A percentile compares a stretch with the other conserved stretches of the same genome.
phyloP scores from a whole-genome alignment of 129 eudicot genomes.

The Glebionis coronaria region DNA sequence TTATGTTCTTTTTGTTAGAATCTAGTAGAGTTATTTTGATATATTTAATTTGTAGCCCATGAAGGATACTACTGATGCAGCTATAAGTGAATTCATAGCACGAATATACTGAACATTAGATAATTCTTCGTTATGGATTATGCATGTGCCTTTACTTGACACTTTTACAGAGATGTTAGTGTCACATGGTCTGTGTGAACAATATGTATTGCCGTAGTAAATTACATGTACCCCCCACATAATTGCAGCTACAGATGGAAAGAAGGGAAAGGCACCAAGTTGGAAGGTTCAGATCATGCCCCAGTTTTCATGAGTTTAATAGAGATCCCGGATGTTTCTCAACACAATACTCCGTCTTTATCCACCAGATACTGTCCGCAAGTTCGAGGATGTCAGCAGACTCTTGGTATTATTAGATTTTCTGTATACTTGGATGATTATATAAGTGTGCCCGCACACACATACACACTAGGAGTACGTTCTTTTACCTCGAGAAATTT shows the following conservation, averaged over 20 bases:
- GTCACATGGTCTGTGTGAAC: background rate
- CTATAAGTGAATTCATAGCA: no score
- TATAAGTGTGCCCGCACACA: background rate
- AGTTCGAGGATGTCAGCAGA: slow-evolving; percentile 92
- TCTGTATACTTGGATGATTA: background rate
- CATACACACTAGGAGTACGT: background rate
- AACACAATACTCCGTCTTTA: slow-evolving; percentile 74
- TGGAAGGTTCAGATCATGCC: slow-evolving; percentile 95
- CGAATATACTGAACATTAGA: no score
- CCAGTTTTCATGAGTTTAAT: slow-evolving; percentile 66
- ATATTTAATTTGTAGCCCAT: no score
- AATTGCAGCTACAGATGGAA: slow-evolving; percentile 57
- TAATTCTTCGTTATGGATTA: background rate
- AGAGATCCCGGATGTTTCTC: slow-evolving; percentile 43
- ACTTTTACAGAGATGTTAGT: background rate
- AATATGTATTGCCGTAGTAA: background rate
- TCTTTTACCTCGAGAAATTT: background rate
- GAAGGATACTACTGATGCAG: no score
- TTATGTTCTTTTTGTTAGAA: background rate
- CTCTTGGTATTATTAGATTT: slow-evolving; percentile 59
- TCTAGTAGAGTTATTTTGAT: background rate
- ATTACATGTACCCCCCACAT: background rate
- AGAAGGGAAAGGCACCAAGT: slow-evolving; percentile 51
- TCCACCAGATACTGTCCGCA: slow-evolving; percentile 91
- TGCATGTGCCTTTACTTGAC: background rate